Conservation (phyloP, 148 eudicot species). For the Vaccinium darrowii region DNA sequence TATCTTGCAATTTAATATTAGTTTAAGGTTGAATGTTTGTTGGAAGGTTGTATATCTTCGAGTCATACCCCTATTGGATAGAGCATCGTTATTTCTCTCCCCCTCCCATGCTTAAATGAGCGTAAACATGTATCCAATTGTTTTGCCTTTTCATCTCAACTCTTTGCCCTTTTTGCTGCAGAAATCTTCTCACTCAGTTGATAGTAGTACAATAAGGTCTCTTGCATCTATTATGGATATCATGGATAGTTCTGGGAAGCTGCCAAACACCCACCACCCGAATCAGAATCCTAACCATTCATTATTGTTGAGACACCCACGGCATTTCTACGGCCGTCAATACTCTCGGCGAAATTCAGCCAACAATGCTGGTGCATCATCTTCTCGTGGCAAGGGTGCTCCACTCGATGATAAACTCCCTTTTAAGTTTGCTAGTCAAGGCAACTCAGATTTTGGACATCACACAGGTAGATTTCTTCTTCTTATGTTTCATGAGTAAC, state of each 20-base stretch:
- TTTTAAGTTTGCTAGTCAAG: slow-evolving; percentile 45
- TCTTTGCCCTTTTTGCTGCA: slow-evolving; percentile 11
- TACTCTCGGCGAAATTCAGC: slow-evolving; percentile 51
- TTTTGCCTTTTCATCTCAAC: background rate
- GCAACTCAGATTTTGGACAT: slow-evolving; percentile 34
- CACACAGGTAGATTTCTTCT: slow-evolving; percentile 41
- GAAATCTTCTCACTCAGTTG: slow-evolving; percentile 34
- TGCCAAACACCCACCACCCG: slow-evolving; percentile 33
- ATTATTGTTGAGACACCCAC: slow-evolving; percentile 48
- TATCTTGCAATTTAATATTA: background rate
- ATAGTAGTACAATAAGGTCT: slow-evolving; percentile 29
- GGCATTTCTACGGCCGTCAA: slow-evolving; percentile 50
- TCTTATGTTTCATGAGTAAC: background rate
- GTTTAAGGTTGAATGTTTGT: background rate
- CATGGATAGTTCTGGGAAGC: slow-evolving; percentile 44
- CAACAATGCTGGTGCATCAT: slow-evolving; percentile 48
- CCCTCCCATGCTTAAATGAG: background rate
- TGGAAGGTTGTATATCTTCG: background rate
- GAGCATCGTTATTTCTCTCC: background rate
- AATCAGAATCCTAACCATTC: slow-evolving; percentile 43
- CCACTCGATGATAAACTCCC: slow-evolving; percentile 39
- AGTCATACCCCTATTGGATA: background rate
- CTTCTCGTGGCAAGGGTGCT: slow-evolving; percentile 44
- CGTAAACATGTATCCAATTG: background rate
- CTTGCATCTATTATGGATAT: slow-evolving; percentile 40